A percentile compares a stretch with the other conserved stretches of the same genome.
phyloP scores from a whole-genome alignment of 768 basidiomycete species.

The Boletellus ananas region DNA sequence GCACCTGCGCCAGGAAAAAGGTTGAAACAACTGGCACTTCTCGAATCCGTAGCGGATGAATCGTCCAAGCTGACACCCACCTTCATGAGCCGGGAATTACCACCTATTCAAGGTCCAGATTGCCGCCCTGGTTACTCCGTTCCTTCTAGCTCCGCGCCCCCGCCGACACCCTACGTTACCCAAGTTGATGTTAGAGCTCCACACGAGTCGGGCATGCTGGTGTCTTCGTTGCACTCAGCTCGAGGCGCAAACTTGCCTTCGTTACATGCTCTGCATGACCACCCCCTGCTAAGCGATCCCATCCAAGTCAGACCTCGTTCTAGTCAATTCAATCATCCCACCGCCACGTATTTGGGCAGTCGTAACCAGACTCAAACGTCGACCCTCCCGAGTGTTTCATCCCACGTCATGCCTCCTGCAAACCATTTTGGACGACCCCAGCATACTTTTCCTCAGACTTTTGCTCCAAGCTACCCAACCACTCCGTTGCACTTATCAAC shows the following conservation, averaged over 20 bases:
- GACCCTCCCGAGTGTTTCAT: conserved; percentile 7
- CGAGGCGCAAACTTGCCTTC: conserved; percentile 5
- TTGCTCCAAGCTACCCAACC: conserved; percentile 21
- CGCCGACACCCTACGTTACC: conserved; percentile 15
- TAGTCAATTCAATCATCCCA: conserved; percentile 41
- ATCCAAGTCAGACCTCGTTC: conserved; percentile 48
- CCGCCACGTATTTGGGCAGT: conserved; percentile 10
- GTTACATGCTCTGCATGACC: conserved; percentile 6
- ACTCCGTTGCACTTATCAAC: conserved; percentile 8
- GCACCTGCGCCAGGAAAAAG: conserved; percentile 57
- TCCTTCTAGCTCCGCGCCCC: conserved; percentile 29
- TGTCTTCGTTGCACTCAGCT: conserved; percentile 5
- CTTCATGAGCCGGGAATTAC: conserved; percentile 26
- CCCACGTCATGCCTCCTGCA: conserved; percentile 2
- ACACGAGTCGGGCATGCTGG: conserved; percentile 32
- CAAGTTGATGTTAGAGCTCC: conserved; percentile 26
- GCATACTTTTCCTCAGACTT: conserved; percentile 13
- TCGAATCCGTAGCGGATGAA: conserved; percentile 71
- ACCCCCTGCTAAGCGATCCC: conserved; percentile 22
- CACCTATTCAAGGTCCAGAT: conserved; percentile 9
- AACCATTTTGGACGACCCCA: conserved; percentile 5
- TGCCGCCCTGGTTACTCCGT: conserved; percentile 7
- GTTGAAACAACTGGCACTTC: conserved; percentile 64
- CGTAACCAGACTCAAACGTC: conserved; percentile 15
- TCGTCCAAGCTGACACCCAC: conserved; percentile 59